A percentile compares a stretch with the other conserved stretches of the same genome.
Conservation (phyloP, 345 rosid species). For the Odontarrhena argentea region DNA sequence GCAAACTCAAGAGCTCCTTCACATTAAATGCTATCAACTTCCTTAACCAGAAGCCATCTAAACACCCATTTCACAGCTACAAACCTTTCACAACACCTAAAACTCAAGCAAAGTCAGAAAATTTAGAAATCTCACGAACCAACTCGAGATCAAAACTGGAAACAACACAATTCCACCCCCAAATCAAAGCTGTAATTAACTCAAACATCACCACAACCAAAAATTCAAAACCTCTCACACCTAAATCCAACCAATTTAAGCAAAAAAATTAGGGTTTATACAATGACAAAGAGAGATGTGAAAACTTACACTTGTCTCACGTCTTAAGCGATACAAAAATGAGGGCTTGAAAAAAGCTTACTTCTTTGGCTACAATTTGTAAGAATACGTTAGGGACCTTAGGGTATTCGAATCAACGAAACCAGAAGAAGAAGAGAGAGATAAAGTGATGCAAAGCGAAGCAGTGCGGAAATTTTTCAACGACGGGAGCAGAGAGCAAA, state of each 20-base stretch:
- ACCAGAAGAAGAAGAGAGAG: slow-evolving; percentile 38
- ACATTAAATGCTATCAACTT: slow-evolving; percentile 17
- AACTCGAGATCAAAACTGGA: slow-evolving; percentile 43
- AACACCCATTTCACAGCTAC: slow-evolving; percentile 20
- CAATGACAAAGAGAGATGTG: slow-evolving; percentile 30
- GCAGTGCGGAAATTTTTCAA: slow-evolving; percentile 56
- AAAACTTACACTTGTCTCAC: slow-evolving; percentile 44
- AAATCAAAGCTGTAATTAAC: slow-evolving; percentile 29
- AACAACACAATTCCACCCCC: neutral
- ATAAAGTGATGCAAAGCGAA: slow-evolving; percentile 48
- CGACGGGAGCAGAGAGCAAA: slow-evolving; percentile 57
- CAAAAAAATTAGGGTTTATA: slow-evolving; percentile 51
- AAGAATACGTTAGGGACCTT: slow-evolving; percentile 44
- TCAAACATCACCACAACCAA: slow-evolving; percentile 2
- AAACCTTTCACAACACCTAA: slow-evolving; percentile 10
- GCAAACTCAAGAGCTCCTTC: slow-evolving; percentile 18
- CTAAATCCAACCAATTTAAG: neutral
- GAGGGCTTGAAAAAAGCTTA: slow-evolving; percentile 43
- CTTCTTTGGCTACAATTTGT: slow-evolving; percentile 33
- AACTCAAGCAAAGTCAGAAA: neutral
- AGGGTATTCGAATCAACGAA: slow-evolving; percentile 47
- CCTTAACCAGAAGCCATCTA: neutral
- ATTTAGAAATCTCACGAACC: slow-evolving; percentile 22
- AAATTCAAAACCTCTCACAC: slow-evolving; percentile 5
- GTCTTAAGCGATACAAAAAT: slow-evolving; percentile 32